Percentiles rank a stretch among this genome's conserved stretches.
These are phyloP conservation scores for Coemansia javaensis DNA, from an alignment of 192 early-diverging fungal genomes.

Conservation along the genomic window DNA sequence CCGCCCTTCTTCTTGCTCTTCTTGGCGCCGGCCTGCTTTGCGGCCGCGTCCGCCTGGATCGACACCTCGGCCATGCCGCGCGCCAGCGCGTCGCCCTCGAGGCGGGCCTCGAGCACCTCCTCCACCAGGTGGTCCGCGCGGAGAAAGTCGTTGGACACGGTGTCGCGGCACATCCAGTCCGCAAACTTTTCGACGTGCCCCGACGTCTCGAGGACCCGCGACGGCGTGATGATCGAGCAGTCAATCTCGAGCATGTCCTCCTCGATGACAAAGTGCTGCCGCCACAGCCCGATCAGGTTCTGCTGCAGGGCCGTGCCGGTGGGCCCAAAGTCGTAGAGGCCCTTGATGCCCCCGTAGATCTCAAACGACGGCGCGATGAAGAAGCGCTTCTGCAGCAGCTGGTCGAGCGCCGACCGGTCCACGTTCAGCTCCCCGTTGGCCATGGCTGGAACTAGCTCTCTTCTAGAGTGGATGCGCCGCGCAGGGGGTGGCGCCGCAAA, in stretches of 20 bases:
- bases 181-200: slow-evolving; percentile 98
- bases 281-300: slow-evolving; percentile 86
- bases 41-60: slow-evolving; percentile 21
- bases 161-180: slow-evolving; percentile 98
- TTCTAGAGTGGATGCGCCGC: slow-evolving; percentile 17
- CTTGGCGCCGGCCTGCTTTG: slow-evolving; percentile 29
- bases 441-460: slow-evolving; percentile 21
- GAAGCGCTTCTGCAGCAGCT: slow-evolving; percentile 86
- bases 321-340: slow-evolving; percentile 97
- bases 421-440: slow-evolving; percentile 38
- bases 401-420: slow-evolving; percentile 62
- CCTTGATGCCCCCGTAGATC: slow-evolving; percentile 94
- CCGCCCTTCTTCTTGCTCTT: slow-evolving; percentile 68
- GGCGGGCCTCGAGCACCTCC: slow-evolving; percentile 79
- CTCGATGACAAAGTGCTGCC: slow-evolving; percentile 96
- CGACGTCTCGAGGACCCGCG: slow-evolving; percentile 93
- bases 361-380: slow-evolving; percentile 93
- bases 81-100: slow-evolving; percentile 80
- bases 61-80: slow-evolving; percentile 30
- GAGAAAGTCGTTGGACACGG: slow-evolving; percentile 88
- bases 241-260: slow-evolving; percentile 99
- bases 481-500: no score
- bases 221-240: slow-evolving; percentile 95
- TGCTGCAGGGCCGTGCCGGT: slow-evolving; percentile 87
- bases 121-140: slow-evolving; percentile 97